These are phyloP conservation scores for Pseudopithomyces chartarum DNA, from an alignment of 2,329 filamentous ascomycete genomes.

Conservation along the genomic window DNA sequence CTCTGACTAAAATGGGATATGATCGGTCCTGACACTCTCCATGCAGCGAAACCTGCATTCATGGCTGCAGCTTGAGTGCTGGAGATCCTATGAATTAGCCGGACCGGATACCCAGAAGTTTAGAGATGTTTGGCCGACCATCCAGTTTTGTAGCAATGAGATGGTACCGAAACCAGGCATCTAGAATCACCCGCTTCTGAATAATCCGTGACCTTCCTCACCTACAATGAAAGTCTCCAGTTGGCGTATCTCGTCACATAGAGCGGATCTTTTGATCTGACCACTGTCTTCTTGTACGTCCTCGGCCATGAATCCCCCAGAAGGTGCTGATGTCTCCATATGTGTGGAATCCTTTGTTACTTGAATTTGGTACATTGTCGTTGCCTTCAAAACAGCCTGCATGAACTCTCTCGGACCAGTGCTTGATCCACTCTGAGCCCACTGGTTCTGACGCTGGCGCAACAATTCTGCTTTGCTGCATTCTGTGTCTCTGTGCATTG, in stretches of 20 bases:
- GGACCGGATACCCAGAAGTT: constrained; percentile 16
- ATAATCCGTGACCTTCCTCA: constrained; percentile 16
- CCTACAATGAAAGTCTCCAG: constrained; percentile 13
- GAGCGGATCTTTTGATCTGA: not conserved
- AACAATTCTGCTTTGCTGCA: not conserved
- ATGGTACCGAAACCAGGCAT: constrained; percentile 4
- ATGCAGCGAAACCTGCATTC: constrained; percentile 12
- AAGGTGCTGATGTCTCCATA: not conserved
- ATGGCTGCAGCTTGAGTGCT: constrained; percentile 17
- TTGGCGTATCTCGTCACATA: not conserved
- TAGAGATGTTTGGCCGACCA: not conserved
- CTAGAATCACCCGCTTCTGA: constrained; percentile 15
- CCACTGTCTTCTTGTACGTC: not conserved
- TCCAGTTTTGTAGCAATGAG: constrained; percentile 10
- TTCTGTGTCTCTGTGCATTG: not conserved
- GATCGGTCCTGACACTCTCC: constrained; percentile 16
- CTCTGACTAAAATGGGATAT: constrained; percentile 22
- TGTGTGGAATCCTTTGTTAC: not conserved
- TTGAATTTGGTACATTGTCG: not conserved
- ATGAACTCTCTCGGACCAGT: not conserved
- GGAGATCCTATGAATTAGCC: not conserved
- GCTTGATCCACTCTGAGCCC: not conserved
- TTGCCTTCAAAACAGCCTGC: not conserved
- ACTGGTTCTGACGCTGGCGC: not conserved
- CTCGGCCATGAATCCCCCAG: not conserved